Percentiles rank a stretch among this genome's conserved stretches.
These are phyloP conservation scores for Trichoderma sp. DNA, from an alignment of 2,329 filamentous ascomycete genomes.

Conservation along the genomic window DNA sequence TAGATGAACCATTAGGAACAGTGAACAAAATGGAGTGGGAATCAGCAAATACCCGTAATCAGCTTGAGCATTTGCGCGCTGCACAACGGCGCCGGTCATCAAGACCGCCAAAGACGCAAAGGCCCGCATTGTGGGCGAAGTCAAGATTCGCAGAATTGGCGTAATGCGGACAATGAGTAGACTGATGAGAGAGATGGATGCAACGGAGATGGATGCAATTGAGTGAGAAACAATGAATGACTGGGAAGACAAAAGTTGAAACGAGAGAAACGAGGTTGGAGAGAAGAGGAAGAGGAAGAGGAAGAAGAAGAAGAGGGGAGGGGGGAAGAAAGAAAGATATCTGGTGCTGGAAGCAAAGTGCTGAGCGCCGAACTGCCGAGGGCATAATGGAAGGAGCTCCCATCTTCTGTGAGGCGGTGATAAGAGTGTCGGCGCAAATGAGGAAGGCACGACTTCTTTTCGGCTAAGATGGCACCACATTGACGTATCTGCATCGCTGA, in stretches of 20 bases:
- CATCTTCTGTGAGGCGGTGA: not conserved
- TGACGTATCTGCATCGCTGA: not conserved
- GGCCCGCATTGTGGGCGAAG: slow-evolving; percentile 45
- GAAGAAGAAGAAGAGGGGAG: slow-evolving; percentile 27
- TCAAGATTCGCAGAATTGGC: slow-evolving; percentile 25
- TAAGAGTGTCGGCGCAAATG: not conserved
- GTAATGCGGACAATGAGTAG: slow-evolving; percentile 7
- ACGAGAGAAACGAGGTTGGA: slow-evolving; percentile 3
- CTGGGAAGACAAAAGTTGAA: slow-evolving; percentile 28
- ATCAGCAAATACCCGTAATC: slow-evolving; percentile 41
- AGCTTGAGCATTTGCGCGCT: slow-evolving; percentile 40
- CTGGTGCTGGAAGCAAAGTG: not conserved
- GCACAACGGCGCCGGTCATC: slow-evolving; percentile 42
- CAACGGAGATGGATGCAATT: slow-evolving; percentile 17
- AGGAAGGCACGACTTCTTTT: slow-evolving; percentile 8
- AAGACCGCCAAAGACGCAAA: slow-evolving; percentile 43
- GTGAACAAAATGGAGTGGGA: not conserved
- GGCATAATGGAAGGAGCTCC: not conserved
- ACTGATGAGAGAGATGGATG: slow-evolving; percentile 2
- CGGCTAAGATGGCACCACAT: not conserved
- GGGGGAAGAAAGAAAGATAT: slow-evolving; percentile 14
- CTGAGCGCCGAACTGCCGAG: not conserved
- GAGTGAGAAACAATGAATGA: slow-evolving; percentile 27
- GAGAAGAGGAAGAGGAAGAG: not conserved
- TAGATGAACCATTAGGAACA: slow-evolving; percentile 23